Evolutionary conservation across 768 basidiomycete genomes (phyloP).

Genomic region (Austroboletus festivus): DNA sequence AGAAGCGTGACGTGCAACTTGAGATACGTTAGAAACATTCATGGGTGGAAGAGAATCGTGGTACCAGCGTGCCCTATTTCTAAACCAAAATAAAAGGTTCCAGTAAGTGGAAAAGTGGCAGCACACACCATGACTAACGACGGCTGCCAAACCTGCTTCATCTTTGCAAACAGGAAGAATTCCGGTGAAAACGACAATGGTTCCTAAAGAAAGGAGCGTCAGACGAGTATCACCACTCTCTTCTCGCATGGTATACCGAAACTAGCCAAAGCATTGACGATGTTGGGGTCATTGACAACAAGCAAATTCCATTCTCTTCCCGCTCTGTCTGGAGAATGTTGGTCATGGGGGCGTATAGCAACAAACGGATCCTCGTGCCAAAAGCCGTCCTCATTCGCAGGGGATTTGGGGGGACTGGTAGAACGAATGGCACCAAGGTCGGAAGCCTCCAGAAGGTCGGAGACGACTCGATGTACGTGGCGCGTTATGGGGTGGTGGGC

Average conservation of each 20-base stretch:
- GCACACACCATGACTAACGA: conserved; percentile 73
- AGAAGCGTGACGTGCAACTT: conserved; percentile 57
- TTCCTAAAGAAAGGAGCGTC: conserved; percentile 37
- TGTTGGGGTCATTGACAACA: conserved; percentile 69
- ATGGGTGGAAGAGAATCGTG: not conserved
- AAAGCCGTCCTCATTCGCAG: conserved; percentile 13
- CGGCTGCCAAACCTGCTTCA: conserved; percentile 79
- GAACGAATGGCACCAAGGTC: conserved; percentile 60
- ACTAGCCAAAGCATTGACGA: conserved; percentile 75
- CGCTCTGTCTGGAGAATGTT: conserved; percentile 12
- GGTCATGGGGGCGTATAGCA: conserved; percentile 1
- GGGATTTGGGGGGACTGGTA: conserved; percentile 3
- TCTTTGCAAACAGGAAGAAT: conserved; percentile 75
- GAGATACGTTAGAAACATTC: conserved; percentile 17
- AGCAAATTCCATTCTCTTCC: conserved; percentile 61
- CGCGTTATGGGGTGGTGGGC: conserved; percentile 59
- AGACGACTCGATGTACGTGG: conserved; percentile 68
- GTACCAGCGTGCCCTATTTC: conserved; percentile 80
- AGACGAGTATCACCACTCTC: not conserved
- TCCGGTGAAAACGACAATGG: conserved; percentile 86
- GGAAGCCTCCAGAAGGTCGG: conserved; percentile 64
- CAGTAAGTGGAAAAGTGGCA: not conserved
- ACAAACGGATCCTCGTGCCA: conserved; percentile 23
- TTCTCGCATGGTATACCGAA: conserved; percentile 45
- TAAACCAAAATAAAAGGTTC: conserved; percentile 25